A percentile compares a stretch with the other conserved stretches of the same genome.
Evolutionary conservation across 176 grass and related monocot genomes (phyloP).

Genomic region (Oryza australiensis): DNA sequence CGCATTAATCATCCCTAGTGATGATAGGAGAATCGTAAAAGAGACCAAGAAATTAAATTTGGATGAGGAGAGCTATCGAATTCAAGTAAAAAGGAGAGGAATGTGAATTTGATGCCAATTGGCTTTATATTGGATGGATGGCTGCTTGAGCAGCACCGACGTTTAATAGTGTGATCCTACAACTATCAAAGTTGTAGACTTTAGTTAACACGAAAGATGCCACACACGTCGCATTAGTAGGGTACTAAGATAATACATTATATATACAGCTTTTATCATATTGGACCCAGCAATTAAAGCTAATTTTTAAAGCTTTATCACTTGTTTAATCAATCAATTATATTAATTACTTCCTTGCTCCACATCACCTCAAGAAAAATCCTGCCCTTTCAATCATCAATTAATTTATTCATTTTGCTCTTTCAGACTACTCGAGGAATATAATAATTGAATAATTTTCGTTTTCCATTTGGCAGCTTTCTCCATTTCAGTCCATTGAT

Average conservation of each 20-base stretch:
- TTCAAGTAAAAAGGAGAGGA: neutral
- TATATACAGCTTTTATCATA: slow-evolving; percentile 23
- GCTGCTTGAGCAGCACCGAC: neutral
- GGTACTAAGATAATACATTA: neutral
- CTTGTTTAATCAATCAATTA: neutral
- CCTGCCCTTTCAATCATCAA: neutral
- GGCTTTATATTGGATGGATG: neutral
- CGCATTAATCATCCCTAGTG: too few relatives aligned
- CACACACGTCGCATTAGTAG: slow-evolving; percentile 31
- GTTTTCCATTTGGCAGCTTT: neutral
- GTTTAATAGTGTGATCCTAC: neutral
- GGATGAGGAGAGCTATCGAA: neutral
- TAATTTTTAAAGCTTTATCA: neutral
- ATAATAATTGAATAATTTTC: neutral
- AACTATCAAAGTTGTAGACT: neutral
- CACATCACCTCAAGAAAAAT: neutral
- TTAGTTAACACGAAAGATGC: slow-evolving; percentile 12
- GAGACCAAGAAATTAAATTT: too few relatives aligned
- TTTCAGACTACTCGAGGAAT: neutral
- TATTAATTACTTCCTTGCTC: neutral
- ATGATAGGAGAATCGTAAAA: too few relatives aligned
- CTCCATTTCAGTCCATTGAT: slow-evolving; percentile 1
- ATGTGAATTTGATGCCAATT: neutral
- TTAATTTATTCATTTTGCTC: neutral
- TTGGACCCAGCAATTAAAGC: slow-evolving; percentile 14